Conservation (phyloP, 2,329 filamentous ascomycete species). For the Trichoderma cornu-damae region DNA sequence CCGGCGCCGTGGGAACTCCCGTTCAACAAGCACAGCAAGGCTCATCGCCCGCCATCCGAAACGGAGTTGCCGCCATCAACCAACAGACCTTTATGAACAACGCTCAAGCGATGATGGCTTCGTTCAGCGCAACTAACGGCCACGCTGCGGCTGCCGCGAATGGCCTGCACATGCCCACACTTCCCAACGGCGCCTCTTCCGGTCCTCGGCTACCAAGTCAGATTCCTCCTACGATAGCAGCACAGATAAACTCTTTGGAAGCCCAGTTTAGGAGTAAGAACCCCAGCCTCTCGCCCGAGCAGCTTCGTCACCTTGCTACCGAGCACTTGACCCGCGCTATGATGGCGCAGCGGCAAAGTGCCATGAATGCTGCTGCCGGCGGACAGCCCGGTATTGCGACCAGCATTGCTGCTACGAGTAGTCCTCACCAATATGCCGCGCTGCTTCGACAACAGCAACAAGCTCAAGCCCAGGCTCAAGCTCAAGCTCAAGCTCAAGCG, state of each 20-base stretch:
- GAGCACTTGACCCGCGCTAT: constrained; percentile 46
- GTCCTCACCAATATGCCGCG: constrained; percentile 56
- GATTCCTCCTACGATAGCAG: constrained; percentile 43
- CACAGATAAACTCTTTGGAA: constrained; percentile 49
- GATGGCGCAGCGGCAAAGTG: constrained; percentile 46
- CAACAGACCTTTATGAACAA: constrained; percentile 51
- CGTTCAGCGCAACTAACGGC: constrained; percentile 41
- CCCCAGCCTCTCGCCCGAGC: constrained; percentile 46
- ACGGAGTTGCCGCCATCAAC: constrained; percentile 40
- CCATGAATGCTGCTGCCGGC: constrained; percentile 53
- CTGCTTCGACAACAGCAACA: constrained; percentile 55
- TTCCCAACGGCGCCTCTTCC: constrained; percentile 41
- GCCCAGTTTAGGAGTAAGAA: constrained; percentile 48
- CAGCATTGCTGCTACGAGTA: constrained; percentile 44
- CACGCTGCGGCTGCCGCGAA: constrained; percentile 42
- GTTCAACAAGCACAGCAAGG: constrained; percentile 37
- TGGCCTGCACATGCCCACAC: constrained; percentile 44
- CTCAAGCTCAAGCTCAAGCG: constrained; percentile 38
- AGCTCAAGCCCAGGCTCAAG: constrained; percentile 33
- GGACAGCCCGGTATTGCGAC: constrained; percentile 46
- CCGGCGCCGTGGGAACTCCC: constrained; percentile 30
- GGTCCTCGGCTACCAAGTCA: constrained; percentile 39
- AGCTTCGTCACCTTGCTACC: constrained; percentile 47
- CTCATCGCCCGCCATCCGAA: constrained; percentile 42
- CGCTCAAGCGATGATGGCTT: constrained; percentile 49